A percentile compares a stretch with the other conserved stretches of the same genome.
Evolutionary conservation across 1,284 basidiomycete species (phyloP).

Genomic region (Puccinia sorghi): DNA sequence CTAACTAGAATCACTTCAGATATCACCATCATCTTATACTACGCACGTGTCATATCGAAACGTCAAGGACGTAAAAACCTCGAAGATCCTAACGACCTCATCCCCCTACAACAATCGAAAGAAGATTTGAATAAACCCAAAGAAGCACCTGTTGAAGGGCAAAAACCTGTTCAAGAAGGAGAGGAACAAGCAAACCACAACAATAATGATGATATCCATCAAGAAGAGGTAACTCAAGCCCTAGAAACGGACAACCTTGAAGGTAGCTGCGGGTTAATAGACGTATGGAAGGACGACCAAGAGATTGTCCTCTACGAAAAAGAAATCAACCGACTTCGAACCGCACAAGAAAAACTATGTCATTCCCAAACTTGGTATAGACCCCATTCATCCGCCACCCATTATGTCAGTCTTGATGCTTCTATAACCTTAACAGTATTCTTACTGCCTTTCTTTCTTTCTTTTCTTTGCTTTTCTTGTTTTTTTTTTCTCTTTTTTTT

Average conservation of each 20-base stretch:
- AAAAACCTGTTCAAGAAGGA: background rate
- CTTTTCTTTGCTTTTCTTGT: too few species aligned
- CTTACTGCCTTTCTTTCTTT: too few species aligned
- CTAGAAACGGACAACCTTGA: too few species aligned
- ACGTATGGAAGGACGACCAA: slow-evolving; percentile 14
- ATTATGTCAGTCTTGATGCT: slow-evolving; percentile 32
- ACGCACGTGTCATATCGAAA: slow-evolving; percentile 35
- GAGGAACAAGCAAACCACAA: background rate
- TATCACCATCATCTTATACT: slow-evolving; percentile 29
- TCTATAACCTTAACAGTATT: too few species aligned
- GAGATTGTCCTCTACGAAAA: background rate
- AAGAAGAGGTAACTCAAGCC: background rate
- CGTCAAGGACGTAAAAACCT: slow-evolving; percentile 16
- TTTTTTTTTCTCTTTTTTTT: too few species aligned
- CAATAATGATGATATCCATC: too few species aligned
- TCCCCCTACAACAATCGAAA: background rate
- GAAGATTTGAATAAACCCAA: background rate
- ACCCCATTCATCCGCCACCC: slow-evolving; percentile 45
- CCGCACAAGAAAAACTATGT: slow-evolving; percentile 17
- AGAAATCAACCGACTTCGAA: background rate
- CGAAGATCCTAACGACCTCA: slow-evolving; percentile 33
- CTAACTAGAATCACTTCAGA: background rate
- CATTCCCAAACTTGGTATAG: slow-evolving; percentile 47
- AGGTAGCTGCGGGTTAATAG: background rate
- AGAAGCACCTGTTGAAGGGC: background rate